Evolutionary conservation across 2,329 filamentous ascomycete species (phyloP).

Genomic region (Xylariaceae sp.): DNA sequence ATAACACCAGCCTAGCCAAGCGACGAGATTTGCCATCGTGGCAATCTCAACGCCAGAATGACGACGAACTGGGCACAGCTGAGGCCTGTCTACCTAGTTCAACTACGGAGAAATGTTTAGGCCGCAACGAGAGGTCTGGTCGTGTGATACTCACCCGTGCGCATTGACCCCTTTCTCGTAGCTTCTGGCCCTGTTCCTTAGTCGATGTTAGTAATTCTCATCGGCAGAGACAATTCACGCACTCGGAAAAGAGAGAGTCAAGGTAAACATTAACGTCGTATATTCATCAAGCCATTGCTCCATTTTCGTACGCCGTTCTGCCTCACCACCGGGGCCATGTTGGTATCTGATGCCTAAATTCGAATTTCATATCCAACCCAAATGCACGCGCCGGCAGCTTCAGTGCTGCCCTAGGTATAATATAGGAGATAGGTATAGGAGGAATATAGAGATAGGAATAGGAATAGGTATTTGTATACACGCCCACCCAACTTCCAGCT

Average conservation of each 20-base stretch:
- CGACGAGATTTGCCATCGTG: neutral
- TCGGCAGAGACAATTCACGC: neutral
- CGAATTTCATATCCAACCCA: conserved; percentile 21
- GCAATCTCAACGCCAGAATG: neutral
- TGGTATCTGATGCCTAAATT: conserved; percentile 29
- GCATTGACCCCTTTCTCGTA: neutral
- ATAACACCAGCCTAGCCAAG: neutral
- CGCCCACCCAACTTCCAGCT: too few relatives aligned
- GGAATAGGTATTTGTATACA: conserved; percentile 3
- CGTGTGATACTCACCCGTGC: neutral
- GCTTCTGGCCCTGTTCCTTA: neutral
- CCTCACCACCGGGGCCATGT: conserved; percentile 21
- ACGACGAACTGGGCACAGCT: neutral
- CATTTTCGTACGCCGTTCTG: conserved; percentile 25
- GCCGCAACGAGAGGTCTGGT: neutral
- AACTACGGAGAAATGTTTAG: neutral
- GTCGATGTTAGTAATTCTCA: neutral
- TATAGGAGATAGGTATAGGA: neutral
- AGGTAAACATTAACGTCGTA: conserved; percentile 2
- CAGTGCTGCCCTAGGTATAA: neutral
- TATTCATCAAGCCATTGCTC: conserved; percentile 27
- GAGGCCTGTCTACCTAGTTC: too few relatives aligned
- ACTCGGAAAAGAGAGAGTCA: neutral
- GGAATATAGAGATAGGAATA: too few relatives aligned
- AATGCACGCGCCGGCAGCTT: conserved; percentile 13